Conservation (phyloP, 805 yeast species). For the Candida tibetensis region DNA sequence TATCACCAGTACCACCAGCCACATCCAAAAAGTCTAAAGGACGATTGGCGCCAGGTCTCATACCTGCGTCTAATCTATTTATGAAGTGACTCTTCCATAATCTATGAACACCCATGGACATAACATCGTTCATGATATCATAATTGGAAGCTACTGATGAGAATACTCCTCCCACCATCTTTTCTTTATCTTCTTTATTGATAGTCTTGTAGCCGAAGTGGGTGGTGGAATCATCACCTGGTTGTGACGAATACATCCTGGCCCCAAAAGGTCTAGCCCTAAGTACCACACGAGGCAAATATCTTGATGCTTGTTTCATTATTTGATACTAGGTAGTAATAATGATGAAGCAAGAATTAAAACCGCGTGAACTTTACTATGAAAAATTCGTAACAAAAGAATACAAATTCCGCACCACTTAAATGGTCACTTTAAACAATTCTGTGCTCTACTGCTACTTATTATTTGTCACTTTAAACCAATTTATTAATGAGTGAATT, state of each 20-base stretch:
- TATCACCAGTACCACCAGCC: slow-evolving; percentile 99
- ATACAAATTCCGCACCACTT: too few species aligned
- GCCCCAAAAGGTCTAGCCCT: background rate
- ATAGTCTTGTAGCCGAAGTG: slow-evolving; percentile 92
- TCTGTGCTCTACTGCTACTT: too few species aligned
- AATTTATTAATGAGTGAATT: background rate
- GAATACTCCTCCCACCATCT: slow-evolving; percentile 81
- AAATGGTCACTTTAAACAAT: too few species aligned
- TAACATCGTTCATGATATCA: slow-evolving; percentile 96
- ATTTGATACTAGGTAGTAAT: too few species aligned
- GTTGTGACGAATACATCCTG: slow-evolving; percentile 2
- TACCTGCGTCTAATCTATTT: slow-evolving; percentile 85
- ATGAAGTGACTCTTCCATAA: slow-evolving; percentile 94
- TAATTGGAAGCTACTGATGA: slow-evolving; percentile 92
- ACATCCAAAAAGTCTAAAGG: slow-evolving; percentile 91
- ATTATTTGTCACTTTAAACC: background rate
- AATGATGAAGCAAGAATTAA: background rate
- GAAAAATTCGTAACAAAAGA: too few species aligned
- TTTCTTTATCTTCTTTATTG: slow-evolving; percentile 74
- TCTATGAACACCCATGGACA: slow-evolving; percentile 94
- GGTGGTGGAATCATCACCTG: slow-evolving; percentile 50
- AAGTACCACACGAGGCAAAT: background rate
- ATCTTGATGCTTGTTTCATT: background rate
- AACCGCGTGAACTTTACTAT: background rate
- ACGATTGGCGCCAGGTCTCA: slow-evolving; percentile 73